phyloP scores from a whole-genome alignment of 1,284 basidiomycete genomes.

The Thecaphora thlaspeos region DNA sequence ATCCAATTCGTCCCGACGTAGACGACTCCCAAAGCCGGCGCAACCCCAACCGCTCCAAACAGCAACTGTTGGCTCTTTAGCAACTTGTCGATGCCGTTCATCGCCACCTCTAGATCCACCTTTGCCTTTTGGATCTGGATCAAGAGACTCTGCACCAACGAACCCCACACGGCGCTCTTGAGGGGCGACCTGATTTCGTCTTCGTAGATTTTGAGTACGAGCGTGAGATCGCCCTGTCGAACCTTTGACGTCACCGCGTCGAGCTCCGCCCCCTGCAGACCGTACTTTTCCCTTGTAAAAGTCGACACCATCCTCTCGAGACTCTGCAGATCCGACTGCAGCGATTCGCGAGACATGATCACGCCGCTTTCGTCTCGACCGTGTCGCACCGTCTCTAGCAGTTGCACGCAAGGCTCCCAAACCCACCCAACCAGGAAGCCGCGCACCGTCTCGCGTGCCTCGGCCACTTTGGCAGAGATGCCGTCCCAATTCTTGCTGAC shows the following conservation, averaged over 20 bases:
- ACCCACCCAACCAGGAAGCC: conserved; percentile 84
- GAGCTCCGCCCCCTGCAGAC: conserved; percentile 65
- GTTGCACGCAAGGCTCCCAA: conserved; percentile 77
- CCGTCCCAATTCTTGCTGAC: conserved; percentile 41
- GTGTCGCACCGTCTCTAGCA: conserved; percentile 77
- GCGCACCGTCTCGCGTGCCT: conserved; percentile 69
- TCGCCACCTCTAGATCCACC: conserved; percentile 85
- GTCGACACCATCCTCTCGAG: conserved; percentile 88
- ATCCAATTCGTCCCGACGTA: conserved; percentile 63
- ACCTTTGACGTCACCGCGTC: conserved; percentile 69
- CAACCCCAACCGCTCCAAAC: conserved; percentile 94
- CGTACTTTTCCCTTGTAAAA: conserved; percentile 76
- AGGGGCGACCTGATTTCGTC: conserved; percentile 82
- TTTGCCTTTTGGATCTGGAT: conserved; percentile 97
- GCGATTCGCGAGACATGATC: conserved; percentile 70
- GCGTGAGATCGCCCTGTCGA: conserved; percentile 78
- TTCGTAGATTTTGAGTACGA: conserved; percentile 86
- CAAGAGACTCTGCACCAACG: conserved; percentile 79
- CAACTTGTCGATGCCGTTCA: conserved; percentile 84
- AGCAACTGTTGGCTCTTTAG: conserved; percentile 93
- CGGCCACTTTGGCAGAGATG: conserved; percentile 61
- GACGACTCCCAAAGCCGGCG: conserved; percentile 79
- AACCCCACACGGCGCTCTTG: conserved; percentile 76
- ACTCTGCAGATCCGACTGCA: conserved; percentile 78
- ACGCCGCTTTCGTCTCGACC: conserved; percentile 71